These are phyloP conservation scores for Neoarthrinium moseri DNA, from an alignment of 2,329 filamentous ascomycete genomes.

Conservation along the genomic window DNA sequence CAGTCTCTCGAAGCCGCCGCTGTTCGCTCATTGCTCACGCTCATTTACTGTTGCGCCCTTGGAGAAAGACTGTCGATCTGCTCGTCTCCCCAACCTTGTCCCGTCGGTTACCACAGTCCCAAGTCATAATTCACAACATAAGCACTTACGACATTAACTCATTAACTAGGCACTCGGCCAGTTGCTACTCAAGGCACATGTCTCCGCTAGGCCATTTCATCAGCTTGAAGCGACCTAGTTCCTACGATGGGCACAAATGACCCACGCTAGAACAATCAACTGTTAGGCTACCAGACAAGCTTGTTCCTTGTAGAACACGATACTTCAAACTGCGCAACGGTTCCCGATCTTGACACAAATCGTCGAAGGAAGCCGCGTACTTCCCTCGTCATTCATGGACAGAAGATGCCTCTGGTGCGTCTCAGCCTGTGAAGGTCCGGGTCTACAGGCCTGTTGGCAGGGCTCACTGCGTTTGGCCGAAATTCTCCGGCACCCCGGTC, in stretches of 20 bases:
- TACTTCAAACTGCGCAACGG: too few species aligned
- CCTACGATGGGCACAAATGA: too few species aligned
- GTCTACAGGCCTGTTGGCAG: too few species aligned
- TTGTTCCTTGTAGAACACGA: too few species aligned
- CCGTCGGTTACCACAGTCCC: conserved; percentile 2
- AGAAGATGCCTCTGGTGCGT: too few species aligned
- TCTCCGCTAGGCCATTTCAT: neutral
- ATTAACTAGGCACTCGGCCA: conserved; percentile 1
- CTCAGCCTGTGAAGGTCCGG: too few species aligned
- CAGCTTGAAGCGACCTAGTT: too few species aligned
- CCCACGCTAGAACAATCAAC: too few species aligned
- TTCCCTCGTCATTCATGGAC: too few species aligned
- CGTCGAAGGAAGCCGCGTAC: too few species aligned
- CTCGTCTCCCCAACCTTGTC: conserved; percentile 8
- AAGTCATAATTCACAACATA: neutral
- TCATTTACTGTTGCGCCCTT: conserved; percentile 14
- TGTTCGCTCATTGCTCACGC: conserved; percentile 4
- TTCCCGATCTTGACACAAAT: too few species aligned
- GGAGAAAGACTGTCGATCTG: conserved; percentile 9
- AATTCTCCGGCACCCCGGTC: conserved; percentile 24
- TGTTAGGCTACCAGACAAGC: too few species aligned
- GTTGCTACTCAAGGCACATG: conserved; percentile 6
- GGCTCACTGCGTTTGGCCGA: conserved; percentile 14
- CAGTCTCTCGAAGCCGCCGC: conserved; percentile 9
- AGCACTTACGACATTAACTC: neutral